phyloP scores from a whole-genome alignment of 768 basidiomycete species.

The Calocybe gangraenosa region DNA sequence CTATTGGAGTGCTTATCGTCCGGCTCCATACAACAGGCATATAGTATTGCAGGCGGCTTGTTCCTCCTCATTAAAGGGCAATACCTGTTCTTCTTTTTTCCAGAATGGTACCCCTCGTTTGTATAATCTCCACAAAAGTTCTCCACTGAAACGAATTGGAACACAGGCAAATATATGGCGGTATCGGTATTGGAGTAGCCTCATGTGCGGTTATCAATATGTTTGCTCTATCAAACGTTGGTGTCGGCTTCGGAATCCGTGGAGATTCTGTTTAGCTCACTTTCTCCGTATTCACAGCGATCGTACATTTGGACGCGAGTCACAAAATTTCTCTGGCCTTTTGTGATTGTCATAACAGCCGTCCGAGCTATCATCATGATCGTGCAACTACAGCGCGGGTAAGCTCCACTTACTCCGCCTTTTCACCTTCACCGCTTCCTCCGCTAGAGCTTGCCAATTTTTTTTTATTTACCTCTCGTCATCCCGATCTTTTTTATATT shows the following conservation, averaged over 20 bases:
- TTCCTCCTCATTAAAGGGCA: constrained; percentile 59
- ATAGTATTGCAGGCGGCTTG: constrained; percentile 63
- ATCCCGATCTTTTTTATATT: constrained; percentile 6
- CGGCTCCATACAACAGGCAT: constrained; percentile 35
- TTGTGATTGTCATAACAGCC: constrained; percentile 59
- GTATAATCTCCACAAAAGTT: constrained; percentile 5
- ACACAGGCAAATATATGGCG: constrained; percentile 61
- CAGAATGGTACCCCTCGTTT: constrained; percentile 50
- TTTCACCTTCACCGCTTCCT: constrained; percentile 5
- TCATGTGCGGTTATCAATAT: constrained; percentile 47
- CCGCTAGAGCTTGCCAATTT: constrained; percentile 6
- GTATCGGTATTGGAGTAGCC: constrained; percentile 53
- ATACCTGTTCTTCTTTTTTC: constrained; percentile 60
- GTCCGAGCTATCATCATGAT: constrained; percentile 71
- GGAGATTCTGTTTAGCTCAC: constrained; percentile 12
- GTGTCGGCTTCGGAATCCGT: constrained; percentile 21
- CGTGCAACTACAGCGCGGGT: constrained; percentile 68
- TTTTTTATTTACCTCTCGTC: not conserved
- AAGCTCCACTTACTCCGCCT: constrained; percentile 26
- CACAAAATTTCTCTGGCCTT: constrained; percentile 66
- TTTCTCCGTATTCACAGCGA: constrained; percentile 38
- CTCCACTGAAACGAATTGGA: constrained; percentile 29
- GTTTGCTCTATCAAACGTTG: constrained; percentile 60
- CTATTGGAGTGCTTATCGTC: not conserved
- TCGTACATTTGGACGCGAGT: constrained; percentile 68